Percentiles rank a stretch among this genome's conserved stretches.
Evolutionary conservation across 257 asterid genomes (phyloP).

Genomic region (Solanum rostratum): DNA sequence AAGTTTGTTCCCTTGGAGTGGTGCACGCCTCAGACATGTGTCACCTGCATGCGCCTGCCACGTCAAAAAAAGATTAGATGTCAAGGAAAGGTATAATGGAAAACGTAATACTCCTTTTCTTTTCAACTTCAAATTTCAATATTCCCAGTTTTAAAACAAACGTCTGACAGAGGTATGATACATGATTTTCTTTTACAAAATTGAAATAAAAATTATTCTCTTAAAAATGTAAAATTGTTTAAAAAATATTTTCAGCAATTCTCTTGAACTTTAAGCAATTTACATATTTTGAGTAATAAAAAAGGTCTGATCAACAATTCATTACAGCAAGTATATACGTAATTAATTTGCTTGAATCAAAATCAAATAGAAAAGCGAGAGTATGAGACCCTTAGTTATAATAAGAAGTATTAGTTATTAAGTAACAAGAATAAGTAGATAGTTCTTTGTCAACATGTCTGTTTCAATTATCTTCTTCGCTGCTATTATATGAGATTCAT

Average conservation of each 20-base stretch:
- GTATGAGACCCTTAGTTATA: fast-evolving
- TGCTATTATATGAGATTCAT: too few species aligned
- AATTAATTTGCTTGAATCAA: background rate
- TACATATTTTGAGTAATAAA: too few species aligned
- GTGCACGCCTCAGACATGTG: constrained; percentile 29
- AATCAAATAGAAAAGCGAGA: background rate
- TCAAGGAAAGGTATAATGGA: background rate
- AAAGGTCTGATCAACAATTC: background rate
- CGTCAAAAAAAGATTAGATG: background rate
- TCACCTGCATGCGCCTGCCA: constrained; percentile 16
- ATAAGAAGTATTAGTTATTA: too few species aligned
- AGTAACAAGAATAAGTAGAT: too few species aligned
- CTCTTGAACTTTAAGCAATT: background rate
- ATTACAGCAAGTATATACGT: background rate
- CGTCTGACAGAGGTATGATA: too few species aligned
- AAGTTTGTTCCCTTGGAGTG: constrained; percentile 7
- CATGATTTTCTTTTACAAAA: too few species aligned
- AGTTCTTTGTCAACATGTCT: too few species aligned
- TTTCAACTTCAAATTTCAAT: background rate
- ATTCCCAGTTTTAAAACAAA: background rate
- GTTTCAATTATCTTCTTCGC: too few species aligned
- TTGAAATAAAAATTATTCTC: too few species aligned
- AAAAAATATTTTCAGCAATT: too few species aligned
- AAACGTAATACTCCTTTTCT: background rate
- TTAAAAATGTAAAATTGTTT: background rate